These are phyloP conservation scores for Pseudopediastrum boryanum DNA, from an alignment of 139 green algal species.

Conservation along the genomic window DNA sequence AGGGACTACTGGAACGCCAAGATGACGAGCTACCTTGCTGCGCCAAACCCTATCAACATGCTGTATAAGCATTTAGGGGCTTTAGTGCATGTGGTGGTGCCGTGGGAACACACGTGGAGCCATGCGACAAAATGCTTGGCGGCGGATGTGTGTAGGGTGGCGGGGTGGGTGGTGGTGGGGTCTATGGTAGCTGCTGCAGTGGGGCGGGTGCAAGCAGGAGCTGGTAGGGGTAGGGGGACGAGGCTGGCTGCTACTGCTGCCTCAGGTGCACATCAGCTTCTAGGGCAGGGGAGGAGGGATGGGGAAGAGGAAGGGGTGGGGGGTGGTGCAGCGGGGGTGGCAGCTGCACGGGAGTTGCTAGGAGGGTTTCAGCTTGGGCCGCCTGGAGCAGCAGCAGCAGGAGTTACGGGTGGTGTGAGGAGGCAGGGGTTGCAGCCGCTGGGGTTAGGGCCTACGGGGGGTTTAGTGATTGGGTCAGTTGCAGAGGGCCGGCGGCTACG, in stretches of 20 bases:
- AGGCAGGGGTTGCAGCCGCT: too few relatives aligned
- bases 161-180: background rate
- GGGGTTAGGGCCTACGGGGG: too few relatives aligned
- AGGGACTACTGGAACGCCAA: background rate
- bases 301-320: background rate
- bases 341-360: background rate
- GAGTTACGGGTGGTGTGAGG: too few relatives aligned
- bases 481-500: background rate
- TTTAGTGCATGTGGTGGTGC: slow-evolving; percentile 37
- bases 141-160: slow-evolving; percentile 23
- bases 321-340: background rate
- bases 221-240: background rate
- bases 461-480: background rate
- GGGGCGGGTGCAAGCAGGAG: background rate
- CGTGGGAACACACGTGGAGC: slow-evolving; percentile 38
- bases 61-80: slow-evolving; percentile 13
- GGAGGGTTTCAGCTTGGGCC: background rate
- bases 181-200: background rate
- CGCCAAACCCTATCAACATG: slow-evolving; percentile 43
- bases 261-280: background rate
- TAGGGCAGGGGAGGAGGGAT: background rate
- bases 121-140: slow-evolving; percentile 32
- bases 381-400: too few relatives aligned
- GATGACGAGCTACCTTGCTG: slow-evolving; percentile 27
- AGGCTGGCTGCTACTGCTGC: background rate